Evolutionary conservation across 169 alveolate genomes (phyloP), one percentile per base, ranked within the genome.

Genomic region (Fabrea salina): DNA sequence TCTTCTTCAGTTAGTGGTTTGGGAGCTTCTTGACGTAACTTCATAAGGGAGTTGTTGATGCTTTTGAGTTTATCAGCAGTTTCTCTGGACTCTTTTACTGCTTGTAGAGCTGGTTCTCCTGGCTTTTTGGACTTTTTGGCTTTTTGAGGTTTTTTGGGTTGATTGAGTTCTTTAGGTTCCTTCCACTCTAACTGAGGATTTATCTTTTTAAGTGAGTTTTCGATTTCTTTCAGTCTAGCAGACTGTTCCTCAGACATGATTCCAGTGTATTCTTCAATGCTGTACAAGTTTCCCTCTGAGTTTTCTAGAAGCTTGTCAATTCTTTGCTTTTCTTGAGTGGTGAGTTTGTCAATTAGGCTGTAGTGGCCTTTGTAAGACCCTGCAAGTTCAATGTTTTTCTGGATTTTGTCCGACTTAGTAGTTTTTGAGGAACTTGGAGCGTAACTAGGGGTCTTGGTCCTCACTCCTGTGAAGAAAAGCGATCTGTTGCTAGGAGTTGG

Each of bases 21-120:
- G 13, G 8, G 53, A 1, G 44, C 37, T 61, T 16, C 16, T 13
- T 32, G 32, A 8, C 39, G 41, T 33, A 61, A 27, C 13, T 61
- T 51, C 11, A 27, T 16, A 27, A 61, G 11, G 11, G 41, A 13
- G 11, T 13, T 33, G 49, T 61, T 61, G 53, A 61, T 27, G 11
- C 39, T 27, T 33, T 61, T 35, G 16, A 61, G 11, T 27, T 37
- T 37, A 8, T 61, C 25, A 3, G 13, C 8, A 35, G 11, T 27
- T 32, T 61, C 49, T 61, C 74, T 27, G 11, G 54, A 8, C 39
- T 61, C 74, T 61, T 61, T 47, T n/a, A 13, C 74, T 61, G 32
- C 74, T 61, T 13, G 11, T 16, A 61, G 41, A 7, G 32, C 74
- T 61, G 74, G 74, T 13, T 61, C 74, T 30, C 51, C 74, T 30